Evolutionary conservation across 495 filamentous ascomycete genomes (phyloP).

Genomic region (Talaromyces ruber): DNA sequence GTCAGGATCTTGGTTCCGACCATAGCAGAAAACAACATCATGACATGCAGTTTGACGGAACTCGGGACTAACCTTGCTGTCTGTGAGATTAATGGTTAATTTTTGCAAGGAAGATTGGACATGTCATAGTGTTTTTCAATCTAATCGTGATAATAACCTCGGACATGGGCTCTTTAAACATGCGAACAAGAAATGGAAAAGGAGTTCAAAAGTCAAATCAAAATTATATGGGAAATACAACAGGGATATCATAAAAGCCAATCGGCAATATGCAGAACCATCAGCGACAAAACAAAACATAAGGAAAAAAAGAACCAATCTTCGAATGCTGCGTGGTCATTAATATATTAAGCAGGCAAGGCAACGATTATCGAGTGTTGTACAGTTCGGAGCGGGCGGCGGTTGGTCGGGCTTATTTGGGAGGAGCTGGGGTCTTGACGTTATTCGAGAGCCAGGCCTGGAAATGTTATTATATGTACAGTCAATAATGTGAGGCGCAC

Average conservation of each 20-base stretch:
- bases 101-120: neutral
- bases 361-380: slow-evolving; percentile 1
- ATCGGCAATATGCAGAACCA: slow-evolving; percentile 6
- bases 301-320: slow-evolving; percentile 5
- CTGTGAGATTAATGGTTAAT: neutral
- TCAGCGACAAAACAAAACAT: neutral
- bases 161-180: neutral
- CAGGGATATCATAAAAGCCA: slow-evolving; percentile 29
- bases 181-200: neutral
- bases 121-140: neutral
- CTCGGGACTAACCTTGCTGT: neutral
- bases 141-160: neutral
- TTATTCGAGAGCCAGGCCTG: slow-evolving; percentile 89
- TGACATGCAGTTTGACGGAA: neutral
- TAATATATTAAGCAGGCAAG: slow-evolving; percentile 2
- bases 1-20: neutral
- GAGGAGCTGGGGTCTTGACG: slow-evolving; percentile 61
- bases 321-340: slow-evolving; percentile 8
- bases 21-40: neutral
- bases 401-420: slow-evolving; percentile 27
- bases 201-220: neutral
- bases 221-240: slow-evolving; percentile 16
- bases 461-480: neutral
- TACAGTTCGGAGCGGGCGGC: neutral
- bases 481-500: slow-evolving; percentile 14